Percentiles rank a stretch among this genome's conserved stretches.
phyloP scores from a whole-genome alignment of 345 rosid genomes.

The Eucalyptus melliodora region DNA sequence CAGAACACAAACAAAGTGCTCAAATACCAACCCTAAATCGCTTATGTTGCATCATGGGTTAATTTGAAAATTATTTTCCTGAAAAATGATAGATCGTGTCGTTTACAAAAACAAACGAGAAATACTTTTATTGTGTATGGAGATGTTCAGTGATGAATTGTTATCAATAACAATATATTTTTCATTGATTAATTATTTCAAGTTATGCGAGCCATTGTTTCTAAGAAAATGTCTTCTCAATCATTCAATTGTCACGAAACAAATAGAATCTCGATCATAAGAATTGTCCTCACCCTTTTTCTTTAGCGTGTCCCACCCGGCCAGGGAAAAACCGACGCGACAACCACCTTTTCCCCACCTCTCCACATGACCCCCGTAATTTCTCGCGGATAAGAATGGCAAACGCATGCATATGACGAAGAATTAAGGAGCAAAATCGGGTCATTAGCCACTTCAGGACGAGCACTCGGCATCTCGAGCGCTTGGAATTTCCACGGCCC shows the following conservation, averaged over 20 bases:
- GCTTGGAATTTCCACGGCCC: background rate
- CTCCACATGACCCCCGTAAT: background rate
- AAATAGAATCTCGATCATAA: background rate
- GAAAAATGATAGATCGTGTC: too few species aligned
- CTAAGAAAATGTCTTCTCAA: too few species aligned
- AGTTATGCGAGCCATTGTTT: too few species aligned
- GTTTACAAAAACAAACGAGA: too few species aligned
- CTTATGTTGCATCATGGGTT: background rate
- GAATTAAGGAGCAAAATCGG: background rate
- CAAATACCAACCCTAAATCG: background rate
- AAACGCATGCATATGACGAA: background rate
- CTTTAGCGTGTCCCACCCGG: background rate
- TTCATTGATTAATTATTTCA: background rate
- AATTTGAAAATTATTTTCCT: too few species aligned
- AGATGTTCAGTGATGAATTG: too few species aligned
- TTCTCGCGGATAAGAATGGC: background rate
- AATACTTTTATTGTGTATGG: too few species aligned
- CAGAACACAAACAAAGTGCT: background rate
- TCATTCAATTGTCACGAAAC: background rate
- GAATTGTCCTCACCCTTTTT: background rate
- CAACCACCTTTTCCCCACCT: background rate
- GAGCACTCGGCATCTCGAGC: background rate
- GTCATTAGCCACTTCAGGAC: background rate
- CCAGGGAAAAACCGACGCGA: background rate
- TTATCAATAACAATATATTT: too few species aligned